Base-by-base conservation (phyloP, 2,329 filamentous ascomycete genomes). In the Ciborinia camelliae region DNA sequence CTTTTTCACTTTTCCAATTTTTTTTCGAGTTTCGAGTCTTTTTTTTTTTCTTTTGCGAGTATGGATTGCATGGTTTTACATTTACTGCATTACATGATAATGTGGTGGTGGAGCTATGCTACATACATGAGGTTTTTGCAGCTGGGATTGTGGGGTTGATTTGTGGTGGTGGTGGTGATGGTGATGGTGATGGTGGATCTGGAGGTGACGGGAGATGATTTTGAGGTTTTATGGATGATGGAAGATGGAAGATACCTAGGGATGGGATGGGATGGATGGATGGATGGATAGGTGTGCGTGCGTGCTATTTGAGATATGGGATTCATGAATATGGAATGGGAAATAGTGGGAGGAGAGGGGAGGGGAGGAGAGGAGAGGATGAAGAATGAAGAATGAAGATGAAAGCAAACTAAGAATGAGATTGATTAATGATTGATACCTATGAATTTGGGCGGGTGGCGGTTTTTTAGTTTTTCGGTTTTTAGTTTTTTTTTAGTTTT, bases 341-440 rank as follows among this genome's bases (percentile, higher is more conserved):
- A n/a, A n/a, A n/a, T n/a, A 32, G 5, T 15, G 14, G 7, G 1
- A 26, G 52, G 52, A 10, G 18, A 41, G 35, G 4, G 10, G 20
- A 15, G 18, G 4, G n/a, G n/a, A 14, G 39, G 15, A 57, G 26
- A 57, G 20, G 37, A 15, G 18, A 32, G 39, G 14, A 15, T 14
- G n/a, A 43, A 23, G n/a, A n/a, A n/a, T n/a, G n/a, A n/a, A 23
- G 35, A 54, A 4, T 14, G 12, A 14, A 30, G 18, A 41, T 9
- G 10, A 37, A 30, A 41, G 14, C 23, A 18, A 32, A 53, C n/a
- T 37, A 12, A 54, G 52, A 54, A 57, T 57, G 37, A 57, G 48
- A 51, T 32, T 51, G n/a, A 57, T 57, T 43, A 20, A 57, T 57
- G 54, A 57, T 45, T 57, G 54, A 57, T 57, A 57, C 54, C 54